phyloP scores from a whole-genome alignment of 768 basidiomycete species.

The Suillus discolor region DNA sequence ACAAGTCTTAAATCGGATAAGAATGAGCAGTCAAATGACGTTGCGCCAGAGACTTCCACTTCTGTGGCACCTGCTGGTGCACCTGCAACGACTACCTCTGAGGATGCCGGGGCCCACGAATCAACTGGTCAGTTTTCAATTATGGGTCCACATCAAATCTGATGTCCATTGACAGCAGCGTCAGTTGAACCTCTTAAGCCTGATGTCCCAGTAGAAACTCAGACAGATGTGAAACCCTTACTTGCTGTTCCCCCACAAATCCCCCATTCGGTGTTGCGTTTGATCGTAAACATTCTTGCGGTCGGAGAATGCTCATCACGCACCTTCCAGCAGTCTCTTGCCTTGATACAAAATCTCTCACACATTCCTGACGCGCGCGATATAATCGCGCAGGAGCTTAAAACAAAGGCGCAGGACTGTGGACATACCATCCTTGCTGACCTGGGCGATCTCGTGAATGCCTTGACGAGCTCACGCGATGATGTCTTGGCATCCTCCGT shows the following conservation, averaged over 20 bases:
- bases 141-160: background rate
- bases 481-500: conserved; percentile 66
- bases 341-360: conserved; percentile 91
- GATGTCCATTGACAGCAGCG: background rate
- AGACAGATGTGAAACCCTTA: conserved; percentile 46
- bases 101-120: conserved; percentile 10
- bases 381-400: conserved; percentile 86
- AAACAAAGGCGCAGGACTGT: conserved; percentile 83
- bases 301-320: conserved; percentile 93
- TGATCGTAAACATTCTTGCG: conserved; percentile 97
- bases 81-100: conserved; percentile 11
- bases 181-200: conserved; percentile 27
- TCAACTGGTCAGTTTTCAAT: conserved; percentile 5
- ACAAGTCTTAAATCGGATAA: conserved; percentile 58
- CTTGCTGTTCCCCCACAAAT: conserved; percentile 81
- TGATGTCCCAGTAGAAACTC: conserved; percentile 20
- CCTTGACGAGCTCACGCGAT: conserved; percentile 57
- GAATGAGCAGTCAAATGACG: conserved; percentile 34
- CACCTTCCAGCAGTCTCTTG: conserved; percentile 93
- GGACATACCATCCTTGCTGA: conserved; percentile 75
- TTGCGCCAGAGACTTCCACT: conserved; percentile 20
- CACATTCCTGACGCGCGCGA: conserved; percentile 87
- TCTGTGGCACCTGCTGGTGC: conserved; percentile 20
- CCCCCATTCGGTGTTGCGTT: conserved; percentile 79
- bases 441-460: conserved; percentile 71